Conservation (phyloP, 2,329 filamentous ascomycete genomes). For the Grosmannia serpens region DNA sequence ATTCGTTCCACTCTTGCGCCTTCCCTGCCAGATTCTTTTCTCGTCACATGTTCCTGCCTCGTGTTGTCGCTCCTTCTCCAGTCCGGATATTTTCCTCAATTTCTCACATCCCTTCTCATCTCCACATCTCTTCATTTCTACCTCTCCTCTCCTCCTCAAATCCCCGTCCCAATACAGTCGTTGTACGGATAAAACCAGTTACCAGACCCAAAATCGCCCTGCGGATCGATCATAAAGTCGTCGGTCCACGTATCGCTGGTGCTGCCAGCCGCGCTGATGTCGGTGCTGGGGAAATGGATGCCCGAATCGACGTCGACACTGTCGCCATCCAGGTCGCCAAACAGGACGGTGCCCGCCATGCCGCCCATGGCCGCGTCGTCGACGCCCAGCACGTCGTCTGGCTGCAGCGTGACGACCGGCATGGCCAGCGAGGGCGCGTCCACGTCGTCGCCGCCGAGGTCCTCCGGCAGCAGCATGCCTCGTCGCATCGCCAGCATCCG, state of each 20-base stretch:
- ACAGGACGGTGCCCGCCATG: neutral
- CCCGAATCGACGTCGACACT: slow-evolving; percentile 4
- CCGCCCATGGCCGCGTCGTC: neutral
- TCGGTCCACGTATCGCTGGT: slow-evolving; percentile 3
- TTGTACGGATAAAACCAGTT: slow-evolving; percentile 12
- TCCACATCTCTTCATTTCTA: neutral
- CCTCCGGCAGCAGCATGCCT: slow-evolving; percentile 2
- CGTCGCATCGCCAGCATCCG: neutral
- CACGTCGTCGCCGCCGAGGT: neutral
- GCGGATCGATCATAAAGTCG: slow-evolving; percentile 7
- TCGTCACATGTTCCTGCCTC: neutral
- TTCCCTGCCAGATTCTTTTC: neutral
- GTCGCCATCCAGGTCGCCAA: neutral
- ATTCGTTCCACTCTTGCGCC: neutral
- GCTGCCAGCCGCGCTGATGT: neutral
- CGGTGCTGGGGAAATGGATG: slow-evolving; percentile 3
- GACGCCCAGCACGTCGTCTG: neutral
- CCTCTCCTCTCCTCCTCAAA: neutral
- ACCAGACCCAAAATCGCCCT: slow-evolving; percentile 6
- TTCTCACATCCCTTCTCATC: neutral
- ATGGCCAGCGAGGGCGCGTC: neutral
- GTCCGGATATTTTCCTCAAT: neutral
- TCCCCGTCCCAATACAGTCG: slow-evolving; percentile 4
- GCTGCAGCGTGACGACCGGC: neutral
- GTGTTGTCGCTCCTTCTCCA: neutral